Conservation (phyloP, 2,329 filamentous ascomycete genomes). For the Immersiporthe knoxdaviesiana region DNA sequence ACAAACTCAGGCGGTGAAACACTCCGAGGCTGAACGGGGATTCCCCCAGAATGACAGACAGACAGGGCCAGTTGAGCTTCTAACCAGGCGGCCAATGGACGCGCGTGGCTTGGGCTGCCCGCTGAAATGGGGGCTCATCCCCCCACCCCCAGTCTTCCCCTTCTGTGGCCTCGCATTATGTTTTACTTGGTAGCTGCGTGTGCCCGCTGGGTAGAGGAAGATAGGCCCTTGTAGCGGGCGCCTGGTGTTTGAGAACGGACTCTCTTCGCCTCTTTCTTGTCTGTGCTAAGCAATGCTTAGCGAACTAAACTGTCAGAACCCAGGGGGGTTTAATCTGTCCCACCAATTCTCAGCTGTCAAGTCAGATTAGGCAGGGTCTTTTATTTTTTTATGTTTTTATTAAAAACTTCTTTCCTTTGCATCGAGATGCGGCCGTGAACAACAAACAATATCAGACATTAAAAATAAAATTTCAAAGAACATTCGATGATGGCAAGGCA, state of each 20-base stretch:
- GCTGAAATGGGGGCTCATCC: not conserved
- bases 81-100: slow-evolving; percentile 22
- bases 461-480: not conserved
- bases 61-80: slow-evolving; percentile 15
- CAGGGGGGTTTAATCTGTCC: not conserved
- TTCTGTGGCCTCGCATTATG: not conserved
- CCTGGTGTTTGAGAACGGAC: slow-evolving; percentile 8
- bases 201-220: not conserved
- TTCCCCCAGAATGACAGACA: slow-evolving; percentile 7
- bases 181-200: slow-evolving; percentile 9
- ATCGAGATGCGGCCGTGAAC: not conserved
- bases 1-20: slow-evolving; percentile 25
- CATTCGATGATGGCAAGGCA: not conserved
- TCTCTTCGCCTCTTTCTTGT: not conserved
- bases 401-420: no score
- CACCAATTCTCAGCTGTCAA: not conserved
- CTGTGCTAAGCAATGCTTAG: slow-evolving; percentile 14
- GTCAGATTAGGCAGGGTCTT: not conserved
- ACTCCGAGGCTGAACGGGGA: slow-evolving; percentile 23
- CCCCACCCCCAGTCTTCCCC: no score
- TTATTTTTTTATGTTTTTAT: no score
- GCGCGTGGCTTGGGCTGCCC: not conserved
- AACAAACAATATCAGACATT: not conserved
- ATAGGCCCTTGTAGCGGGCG: not conserved
- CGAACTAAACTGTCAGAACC: not conserved